phyloP scores from a whole-genome alignment of 768 basidiomycete genomes.

The Mycena filopes region DNA sequence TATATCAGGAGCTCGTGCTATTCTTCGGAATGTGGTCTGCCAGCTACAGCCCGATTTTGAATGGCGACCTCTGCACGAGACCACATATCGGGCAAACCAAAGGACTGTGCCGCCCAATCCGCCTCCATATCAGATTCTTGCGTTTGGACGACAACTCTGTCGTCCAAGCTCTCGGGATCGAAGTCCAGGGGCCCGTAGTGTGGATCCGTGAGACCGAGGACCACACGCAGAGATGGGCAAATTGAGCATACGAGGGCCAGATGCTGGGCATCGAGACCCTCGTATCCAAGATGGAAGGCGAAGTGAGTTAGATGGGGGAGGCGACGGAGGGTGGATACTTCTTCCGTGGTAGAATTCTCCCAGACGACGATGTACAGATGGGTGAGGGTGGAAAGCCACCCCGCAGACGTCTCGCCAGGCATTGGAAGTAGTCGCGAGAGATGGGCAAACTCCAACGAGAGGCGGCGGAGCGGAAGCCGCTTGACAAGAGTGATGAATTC shows the following conservation, averaged over 20 bases:
- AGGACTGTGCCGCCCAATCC: not conserved
- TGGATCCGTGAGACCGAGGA: not conserved
- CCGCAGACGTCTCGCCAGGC: not conserved
- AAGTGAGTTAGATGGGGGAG: not conserved
- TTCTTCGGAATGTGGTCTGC: too few species aligned
- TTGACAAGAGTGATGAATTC: not conserved
- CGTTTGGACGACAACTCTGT: not conserved
- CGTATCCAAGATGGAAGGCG: not conserved
- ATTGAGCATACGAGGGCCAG: not conserved
- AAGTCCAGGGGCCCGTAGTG: too few species aligned
- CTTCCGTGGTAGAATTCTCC: not conserved
- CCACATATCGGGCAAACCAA: not conserved
- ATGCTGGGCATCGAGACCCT: not conserved
- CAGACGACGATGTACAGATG: not conserved
- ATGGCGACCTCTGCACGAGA: slow-evolving; percentile 9
- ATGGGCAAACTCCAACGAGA: not conserved
- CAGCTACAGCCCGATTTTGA: too few species aligned
- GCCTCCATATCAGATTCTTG: not conserved
- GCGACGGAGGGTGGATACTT: not conserved
- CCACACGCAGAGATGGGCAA: not conserved
- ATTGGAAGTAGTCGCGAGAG: not conserved
- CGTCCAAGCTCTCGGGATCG: not conserved
- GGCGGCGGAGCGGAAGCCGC: not conserved
- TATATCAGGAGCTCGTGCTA: too few species aligned
- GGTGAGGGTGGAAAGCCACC: slow-evolving; percentile 3